Percentiles rank a stretch among this genome's conserved stretches.
These are phyloP conservation scores for Jamesozyma rosinii DNA, from an alignment of 805 yeast species.

Conservation along the genomic window DNA sequence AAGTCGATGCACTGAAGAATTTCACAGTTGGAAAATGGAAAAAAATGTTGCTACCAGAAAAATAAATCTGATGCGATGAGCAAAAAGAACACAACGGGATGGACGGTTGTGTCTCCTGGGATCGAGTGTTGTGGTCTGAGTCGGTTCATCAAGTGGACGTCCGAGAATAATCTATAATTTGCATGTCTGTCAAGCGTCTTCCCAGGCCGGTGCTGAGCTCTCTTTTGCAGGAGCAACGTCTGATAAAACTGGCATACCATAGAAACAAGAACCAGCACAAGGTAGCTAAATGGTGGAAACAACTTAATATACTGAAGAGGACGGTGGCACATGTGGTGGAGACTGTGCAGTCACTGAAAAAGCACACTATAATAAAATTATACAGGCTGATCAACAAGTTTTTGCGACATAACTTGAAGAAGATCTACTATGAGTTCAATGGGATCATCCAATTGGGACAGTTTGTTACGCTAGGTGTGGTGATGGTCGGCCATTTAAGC, in stretches of 20 bases:
- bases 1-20: too few relatives aligned
- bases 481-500: slow-evolving; percentile 50
- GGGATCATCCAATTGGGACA: slow-evolving; percentile 67
- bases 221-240: slow-evolving; percentile 42
- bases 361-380: slow-evolving; percentile 6
- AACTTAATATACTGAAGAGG: slow-evolving; percentile 55
- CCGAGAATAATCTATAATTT: too few relatives aligned
- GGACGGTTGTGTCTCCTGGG: too few relatives aligned
- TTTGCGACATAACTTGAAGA: slow-evolving; percentile 34
- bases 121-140: too few relatives aligned
- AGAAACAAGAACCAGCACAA: slow-evolving; percentile 72
- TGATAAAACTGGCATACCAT: slow-evolving; percentile 57
- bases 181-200: not conserved
- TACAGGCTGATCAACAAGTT: slow-evolving; percentile 19
- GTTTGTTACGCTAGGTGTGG: slow-evolving; percentile 63
- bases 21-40: too few relatives aligned
- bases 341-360: slow-evolving; percentile 21
- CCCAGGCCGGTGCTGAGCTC: not conserved
- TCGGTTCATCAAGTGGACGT: too few relatives aligned
- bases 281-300: slow-evolving; percentile 67
- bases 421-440: slow-evolving; percentile 53
- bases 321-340: slow-evolving; percentile 19
- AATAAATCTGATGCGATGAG: too few relatives aligned
- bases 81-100: too few relatives aligned
- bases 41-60: too few relatives aligned